Conservation (phyloP, 2,329 filamentous ascomycete species). For the Fusarium multiceps region DNA sequence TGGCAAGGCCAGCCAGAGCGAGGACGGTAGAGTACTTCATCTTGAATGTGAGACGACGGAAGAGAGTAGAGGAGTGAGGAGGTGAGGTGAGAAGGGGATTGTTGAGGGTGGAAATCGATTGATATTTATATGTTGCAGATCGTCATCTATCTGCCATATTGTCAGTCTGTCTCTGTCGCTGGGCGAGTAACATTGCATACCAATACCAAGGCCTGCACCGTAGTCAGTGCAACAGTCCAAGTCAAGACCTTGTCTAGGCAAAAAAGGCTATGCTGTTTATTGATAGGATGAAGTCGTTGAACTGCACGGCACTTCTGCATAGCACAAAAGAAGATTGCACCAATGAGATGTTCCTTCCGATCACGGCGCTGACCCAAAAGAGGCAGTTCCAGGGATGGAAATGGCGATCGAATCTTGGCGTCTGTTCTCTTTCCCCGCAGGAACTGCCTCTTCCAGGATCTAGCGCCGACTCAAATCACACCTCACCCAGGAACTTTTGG, state of each 20-base stretch:
- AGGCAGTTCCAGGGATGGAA: constrained; percentile 39
- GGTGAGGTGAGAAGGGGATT: not conserved
- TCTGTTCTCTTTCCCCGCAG: constrained; percentile 18
- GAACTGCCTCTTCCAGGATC: constrained; percentile 45
- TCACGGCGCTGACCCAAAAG: constrained; percentile 34
- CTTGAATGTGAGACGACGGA: constrained; percentile 14
- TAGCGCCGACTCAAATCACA: constrained; percentile 40
- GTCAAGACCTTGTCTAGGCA: not conserved
- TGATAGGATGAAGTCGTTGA: constrained; percentile 9
- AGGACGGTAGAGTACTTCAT: constrained; percentile 45
- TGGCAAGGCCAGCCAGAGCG: constrained; percentile 43
- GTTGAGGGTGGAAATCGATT: not conserved
- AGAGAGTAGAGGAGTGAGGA: constrained; percentile 23
- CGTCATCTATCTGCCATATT: not conserved
- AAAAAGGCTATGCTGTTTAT: not conserved
- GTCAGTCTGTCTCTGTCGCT: not conserved
- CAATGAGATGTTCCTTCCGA: constrained; percentile 18
- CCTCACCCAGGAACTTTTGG: constrained; percentile 40
- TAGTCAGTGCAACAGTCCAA: not conserved
- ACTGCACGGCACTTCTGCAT: constrained; percentile 32
- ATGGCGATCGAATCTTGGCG: constrained; percentile 39
- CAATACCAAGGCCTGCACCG: not conserved
- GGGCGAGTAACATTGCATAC: not conserved
- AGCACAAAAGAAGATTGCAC: constrained; percentile 15
- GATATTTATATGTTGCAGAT: constrained; percentile 25